Conservation (phyloP, 805 yeast genomes). For the Wickerhamomyces bisporus region DNA sequence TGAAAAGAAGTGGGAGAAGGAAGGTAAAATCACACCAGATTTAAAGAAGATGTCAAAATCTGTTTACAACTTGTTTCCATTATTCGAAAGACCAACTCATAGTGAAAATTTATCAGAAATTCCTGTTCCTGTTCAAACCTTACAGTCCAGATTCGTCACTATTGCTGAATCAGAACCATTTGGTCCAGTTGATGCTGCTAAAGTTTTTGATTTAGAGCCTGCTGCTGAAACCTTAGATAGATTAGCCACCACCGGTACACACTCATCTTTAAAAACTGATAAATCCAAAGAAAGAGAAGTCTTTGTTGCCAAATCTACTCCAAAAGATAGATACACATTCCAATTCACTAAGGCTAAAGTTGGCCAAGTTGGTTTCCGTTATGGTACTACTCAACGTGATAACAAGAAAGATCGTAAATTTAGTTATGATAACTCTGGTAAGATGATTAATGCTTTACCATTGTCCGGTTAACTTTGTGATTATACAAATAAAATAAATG, state of each 20-base stretch:
- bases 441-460: slow-evolving; percentile 31
- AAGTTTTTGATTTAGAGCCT: slow-evolving; percentile 77
- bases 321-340: slow-evolving; percentile 58
- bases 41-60: slow-evolving; percentile 52
- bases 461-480: slow-evolving; percentile 17
- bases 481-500: neutral
- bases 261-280: slow-evolving; percentile 30
- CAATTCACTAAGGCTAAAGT: slow-evolving; percentile 73
- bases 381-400: slow-evolving; percentile 88
- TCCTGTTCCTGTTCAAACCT: slow-evolving; percentile 81
- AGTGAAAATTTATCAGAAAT: slow-evolving; percentile 87
- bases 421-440: slow-evolving; percentile 66
- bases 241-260: slow-evolving; percentile 55
- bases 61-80: slow-evolving; percentile 79
- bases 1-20: slow-evolving; percentile 54
- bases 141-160: slow-evolving; percentile 76
- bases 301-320: slow-evolving; percentile 39
- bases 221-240: slow-evolving; percentile 73
- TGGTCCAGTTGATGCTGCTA: slow-evolving; percentile 94
- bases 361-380: slow-evolving; percentile 85
- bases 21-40: slow-evolving; percentile 50
- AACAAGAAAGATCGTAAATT: slow-evolving; percentile 76
- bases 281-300: slow-evolving; percentile 29
- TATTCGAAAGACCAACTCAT: slow-evolving; percentile 42
- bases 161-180: slow-evolving; percentile 94